A percentile compares a stretch with the other conserved stretches of the same genome.
Evolutionary conservation across 2,329 filamentous ascomycete species (phyloP).

Genomic region (Apiospora marii): DNA sequence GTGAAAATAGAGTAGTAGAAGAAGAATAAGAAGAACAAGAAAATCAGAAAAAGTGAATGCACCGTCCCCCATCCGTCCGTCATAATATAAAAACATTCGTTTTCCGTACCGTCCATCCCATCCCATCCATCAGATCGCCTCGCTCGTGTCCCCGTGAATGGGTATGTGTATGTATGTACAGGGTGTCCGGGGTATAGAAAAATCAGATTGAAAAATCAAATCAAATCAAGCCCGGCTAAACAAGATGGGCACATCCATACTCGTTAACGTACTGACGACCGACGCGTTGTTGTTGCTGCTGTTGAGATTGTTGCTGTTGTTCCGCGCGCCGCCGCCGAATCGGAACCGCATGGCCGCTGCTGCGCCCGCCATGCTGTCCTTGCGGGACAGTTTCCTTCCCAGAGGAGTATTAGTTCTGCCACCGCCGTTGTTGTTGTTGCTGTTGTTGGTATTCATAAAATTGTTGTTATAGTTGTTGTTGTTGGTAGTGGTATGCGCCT

Average conservation of each 20-base stretch:
- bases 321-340: constrained; percentile 51
- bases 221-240: constrained; percentile 55
- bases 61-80: no score
- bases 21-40: neutral
- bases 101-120: neutral
- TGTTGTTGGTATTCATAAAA: neutral
- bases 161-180: constrained; percentile 3
- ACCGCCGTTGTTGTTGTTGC: neutral
- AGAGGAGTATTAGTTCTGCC: neutral
- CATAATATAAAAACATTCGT: neutral
- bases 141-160: neutral
- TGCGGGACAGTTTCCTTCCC: constrained; percentile 39
- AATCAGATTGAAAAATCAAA: neutral
- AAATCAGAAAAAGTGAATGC: neutral
- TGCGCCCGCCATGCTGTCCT: constrained; percentile 38
- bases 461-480: neutral
- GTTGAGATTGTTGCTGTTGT: constrained; percentile 38
- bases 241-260: constrained; percentile 67
- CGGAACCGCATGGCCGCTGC: constrained; percentile 43
- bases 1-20: neutral
- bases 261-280: constrained; percentile 34
- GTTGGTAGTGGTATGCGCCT: constrained; percentile 29
- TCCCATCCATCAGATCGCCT: neutral
- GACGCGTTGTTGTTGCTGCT: constrained; percentile 35
- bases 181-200: neutral